These are phyloP conservation scores for Trametes coccinea DNA, from an alignment of 768 basidiomycete species.

Conservation along the genomic window DNA sequence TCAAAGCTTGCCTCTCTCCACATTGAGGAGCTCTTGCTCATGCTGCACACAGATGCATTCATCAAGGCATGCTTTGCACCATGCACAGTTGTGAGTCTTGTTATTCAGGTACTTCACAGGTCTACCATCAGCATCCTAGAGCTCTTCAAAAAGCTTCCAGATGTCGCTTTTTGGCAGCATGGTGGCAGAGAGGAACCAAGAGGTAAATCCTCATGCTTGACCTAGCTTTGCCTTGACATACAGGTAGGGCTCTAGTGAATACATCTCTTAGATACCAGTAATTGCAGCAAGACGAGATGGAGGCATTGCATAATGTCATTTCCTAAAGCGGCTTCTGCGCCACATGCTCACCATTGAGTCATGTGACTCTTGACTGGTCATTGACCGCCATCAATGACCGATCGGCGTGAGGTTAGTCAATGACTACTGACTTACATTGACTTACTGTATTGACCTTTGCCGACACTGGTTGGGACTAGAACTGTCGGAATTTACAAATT, in stretches of 20 bases:
- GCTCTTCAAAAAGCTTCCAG: background rate
- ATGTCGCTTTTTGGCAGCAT: background rate
- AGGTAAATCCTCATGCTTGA: background rate
- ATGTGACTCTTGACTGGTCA: background rate
- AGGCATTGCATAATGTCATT: background rate
- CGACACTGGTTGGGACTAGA: background rate
- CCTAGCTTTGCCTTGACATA: background rate
- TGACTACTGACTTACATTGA: background rate
- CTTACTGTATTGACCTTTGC: constrained; percentile 1
- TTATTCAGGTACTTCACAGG: constrained; percentile 2
- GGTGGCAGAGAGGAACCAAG: no score
- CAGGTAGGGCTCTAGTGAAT: background rate
- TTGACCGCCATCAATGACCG: constrained; percentile 1
- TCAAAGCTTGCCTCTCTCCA: background rate
- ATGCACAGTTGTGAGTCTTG: background rate
- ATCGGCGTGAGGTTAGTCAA: background rate
- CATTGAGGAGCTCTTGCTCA: background rate
- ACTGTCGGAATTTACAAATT: no score
- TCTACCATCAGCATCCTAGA: background rate
- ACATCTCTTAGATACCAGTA: background rate
- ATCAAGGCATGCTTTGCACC: constrained; percentile 7
- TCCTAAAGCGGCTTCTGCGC: background rate
- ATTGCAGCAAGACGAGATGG: background rate
- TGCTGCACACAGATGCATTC: background rate
- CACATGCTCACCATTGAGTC: background rate